Percentiles rank a stretch among this genome's conserved stretches.
phyloP scores from a whole-genome alignment of 1,284 basidiomycete species.

The Sutorius eximius region DNA sequence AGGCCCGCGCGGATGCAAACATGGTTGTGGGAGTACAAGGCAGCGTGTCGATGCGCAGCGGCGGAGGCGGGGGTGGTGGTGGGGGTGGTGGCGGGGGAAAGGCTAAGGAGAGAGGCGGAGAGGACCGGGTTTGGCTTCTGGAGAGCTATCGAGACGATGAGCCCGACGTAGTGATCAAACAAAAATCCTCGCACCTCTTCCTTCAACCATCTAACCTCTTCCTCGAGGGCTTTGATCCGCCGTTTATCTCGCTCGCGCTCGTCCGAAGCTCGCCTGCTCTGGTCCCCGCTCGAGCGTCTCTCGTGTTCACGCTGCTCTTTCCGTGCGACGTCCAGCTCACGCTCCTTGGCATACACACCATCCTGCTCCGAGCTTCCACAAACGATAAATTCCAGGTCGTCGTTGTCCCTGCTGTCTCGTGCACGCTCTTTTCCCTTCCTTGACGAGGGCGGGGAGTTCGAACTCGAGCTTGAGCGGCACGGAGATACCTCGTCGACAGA shows the following conservation, averaged over 20 bases:
- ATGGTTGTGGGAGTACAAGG: conserved; percentile 40
- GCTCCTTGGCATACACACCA: conserved; percentile 56
- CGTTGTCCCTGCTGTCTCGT: conserved; percentile 14
- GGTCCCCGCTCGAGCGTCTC: conserved; percentile 21
- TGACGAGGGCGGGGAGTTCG: not conserved
- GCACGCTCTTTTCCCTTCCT: conserved; percentile 56
- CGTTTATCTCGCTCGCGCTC: conserved; percentile 59
- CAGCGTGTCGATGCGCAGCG: conserved; percentile 33
- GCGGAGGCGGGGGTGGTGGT: conserved; percentile 48
- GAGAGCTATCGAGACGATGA: conserved; percentile 40
- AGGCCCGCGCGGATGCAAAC: conserved; percentile 59
- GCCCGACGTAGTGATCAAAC: conserved; percentile 1
- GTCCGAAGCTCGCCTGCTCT: conserved; percentile 29
- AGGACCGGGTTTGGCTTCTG: conserved; percentile 32
- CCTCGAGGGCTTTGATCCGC: conserved; percentile 63
- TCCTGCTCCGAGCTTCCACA: conserved; percentile 45
- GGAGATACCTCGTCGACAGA: conserved; percentile 8
- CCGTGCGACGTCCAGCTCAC: conserved; percentile 54
- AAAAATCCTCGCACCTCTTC: conserved; percentile 52
- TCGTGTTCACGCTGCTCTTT: conserved; percentile 48
- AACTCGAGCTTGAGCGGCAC: not conserved
- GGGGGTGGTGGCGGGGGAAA: conserved; percentile 44
- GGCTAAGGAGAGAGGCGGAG: conserved; percentile 18
- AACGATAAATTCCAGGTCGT: conserved; percentile 24
- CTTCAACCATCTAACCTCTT: conserved; percentile 60